These are phyloP conservation scores for Saturnispora bothae DNA, from an alignment of 805 yeast genomes.

Conservation along the genomic window DNA sequence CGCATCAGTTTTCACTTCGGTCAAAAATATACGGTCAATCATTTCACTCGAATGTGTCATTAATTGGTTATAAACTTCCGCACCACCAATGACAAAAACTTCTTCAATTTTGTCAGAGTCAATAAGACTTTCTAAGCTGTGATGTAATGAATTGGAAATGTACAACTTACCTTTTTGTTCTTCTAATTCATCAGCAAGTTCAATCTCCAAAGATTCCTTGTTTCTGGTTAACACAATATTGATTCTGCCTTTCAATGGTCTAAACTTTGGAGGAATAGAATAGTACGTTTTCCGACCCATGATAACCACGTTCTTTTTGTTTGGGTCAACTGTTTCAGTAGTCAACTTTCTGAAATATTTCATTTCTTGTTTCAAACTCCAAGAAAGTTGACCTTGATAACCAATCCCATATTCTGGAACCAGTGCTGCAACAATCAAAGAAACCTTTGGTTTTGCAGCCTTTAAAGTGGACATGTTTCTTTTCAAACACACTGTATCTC, in stretches of 20 bases:
- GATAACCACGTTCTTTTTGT: slow-evolving; percentile 58
- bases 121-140: slow-evolving; percentile 30
- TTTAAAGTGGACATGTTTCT: slow-evolving; percentile 6
- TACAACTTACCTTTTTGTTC: slow-evolving; percentile 13
- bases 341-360: slow-evolving; percentile 75
- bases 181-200: slow-evolving; percentile 20
- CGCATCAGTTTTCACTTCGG: slow-evolving; percentile 44
- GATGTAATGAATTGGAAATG: slow-evolving; percentile 33
- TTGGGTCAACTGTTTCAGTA: slow-evolving; percentile 26
- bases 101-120: slow-evolving; percentile 33
- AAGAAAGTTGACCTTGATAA: slow-evolving; percentile 67
- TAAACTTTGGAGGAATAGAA: slow-evolving; percentile 72
- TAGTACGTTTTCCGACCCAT: slow-evolving; percentile 98
- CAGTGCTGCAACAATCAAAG: slow-evolving; percentile 79
- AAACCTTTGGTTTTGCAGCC: slow-evolving; percentile 28
- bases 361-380: slow-evolving; percentile 81
- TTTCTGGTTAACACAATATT: slow-evolving; percentile 67
- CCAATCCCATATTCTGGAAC: slow-evolving; percentile 82
- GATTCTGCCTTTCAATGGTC: slow-evolving; percentile 68
- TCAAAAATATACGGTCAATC: slow-evolving; percentile 51
- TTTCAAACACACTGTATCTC: no score
- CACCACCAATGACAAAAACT: slow-evolving; percentile 87
- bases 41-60: slow-evolving; percentile 16
- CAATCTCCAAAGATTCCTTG: slow-evolving; percentile 16
- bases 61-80: slow-evolving; percentile 62